Evolutionary conservation across 345 rosid species (phyloP).

Genomic region (Sapria himalayana): DNA sequence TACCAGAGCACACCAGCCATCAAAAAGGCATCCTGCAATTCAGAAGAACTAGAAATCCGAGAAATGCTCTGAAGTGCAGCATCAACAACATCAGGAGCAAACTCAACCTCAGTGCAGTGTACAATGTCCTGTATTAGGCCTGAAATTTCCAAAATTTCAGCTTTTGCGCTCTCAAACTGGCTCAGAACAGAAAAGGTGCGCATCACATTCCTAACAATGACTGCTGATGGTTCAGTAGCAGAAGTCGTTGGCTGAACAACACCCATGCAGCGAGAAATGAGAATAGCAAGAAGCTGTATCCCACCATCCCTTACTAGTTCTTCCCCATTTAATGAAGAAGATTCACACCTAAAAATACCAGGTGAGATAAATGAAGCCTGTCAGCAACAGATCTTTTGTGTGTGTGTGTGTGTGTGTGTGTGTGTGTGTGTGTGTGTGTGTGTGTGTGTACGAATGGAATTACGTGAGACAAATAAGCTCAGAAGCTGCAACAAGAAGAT

Average conservation of each 20-base stretch:
- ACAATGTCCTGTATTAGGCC: constrained; percentile 77
- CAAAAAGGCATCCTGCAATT: constrained; percentile 64
- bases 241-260: constrained; percentile 93
- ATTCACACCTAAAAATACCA: constrained; percentile 59
- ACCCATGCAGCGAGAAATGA: constrained; percentile 86
- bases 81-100: constrained; percentile 78
- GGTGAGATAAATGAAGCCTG: no score
- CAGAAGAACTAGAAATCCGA: constrained; percentile 54
- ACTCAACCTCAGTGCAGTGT: constrained; percentile 88
- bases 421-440: no score
- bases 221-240: constrained; percentile 70
- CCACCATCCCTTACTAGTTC: constrained; percentile 98
- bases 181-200: constrained; percentile 69
- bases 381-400: no score
- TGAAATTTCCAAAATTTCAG: constrained; percentile 47
- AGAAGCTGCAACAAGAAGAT: constrained; percentile 96
- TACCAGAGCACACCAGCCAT: constrained; percentile 94
- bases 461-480: constrained; percentile 95
- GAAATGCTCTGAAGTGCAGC: constrained; percentile 84
- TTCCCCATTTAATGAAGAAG: constrained; percentile 95
- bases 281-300: constrained; percentile 65
- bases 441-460: no score
- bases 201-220: constrained; percentile 85
- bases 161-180: constrained; percentile 81
- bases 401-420: no score